These are phyloP conservation scores for Xylaria sp. DNA, from an alignment of 2,329 filamentous ascomycete species.

Conservation along the genomic window DNA sequence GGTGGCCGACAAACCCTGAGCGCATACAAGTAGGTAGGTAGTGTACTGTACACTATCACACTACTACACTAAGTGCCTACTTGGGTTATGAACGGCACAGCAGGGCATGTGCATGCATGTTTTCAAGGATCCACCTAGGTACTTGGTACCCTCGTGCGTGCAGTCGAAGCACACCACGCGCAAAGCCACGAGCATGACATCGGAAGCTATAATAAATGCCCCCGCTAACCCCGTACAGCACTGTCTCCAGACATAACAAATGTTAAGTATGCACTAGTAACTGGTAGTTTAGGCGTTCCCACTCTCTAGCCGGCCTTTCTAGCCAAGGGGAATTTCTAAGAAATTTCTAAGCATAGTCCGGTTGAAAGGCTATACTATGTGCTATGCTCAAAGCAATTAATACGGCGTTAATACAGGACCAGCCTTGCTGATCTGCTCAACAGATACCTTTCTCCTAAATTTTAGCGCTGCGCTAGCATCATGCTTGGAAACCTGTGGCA, in stretches of 20 bases:
- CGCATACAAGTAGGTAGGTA: too few relatives aligned
- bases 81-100: conserved; percentile 30
- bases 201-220: conserved; percentile 26
- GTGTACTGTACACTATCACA: background rate
- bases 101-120: conserved; percentile 25
- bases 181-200: conserved; percentile 22
- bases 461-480: conserved; percentile 27
- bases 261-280: conserved; percentile 1
- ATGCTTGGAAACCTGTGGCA: conserved; percentile 27
- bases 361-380: conserved; percentile 1
- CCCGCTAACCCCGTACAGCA: conserved; percentile 24
- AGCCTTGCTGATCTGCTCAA: conserved; percentile 17
- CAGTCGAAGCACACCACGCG: conserved; percentile 19
- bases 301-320: conserved; percentile 10
- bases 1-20: conserved; percentile 19
- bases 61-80: conserved; percentile 7
- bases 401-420: background rate
- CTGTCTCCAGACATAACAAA: conserved; percentile 20
- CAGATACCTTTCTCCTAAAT: background rate
- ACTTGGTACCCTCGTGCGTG: conserved; percentile 18
- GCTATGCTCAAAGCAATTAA: background rate
- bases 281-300: background rate
- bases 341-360: conserved; percentile 14
- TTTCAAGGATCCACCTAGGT: conserved; percentile 28
- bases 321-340: conserved; percentile 15